These are phyloP conservation scores for Botryotinia calthae DNA, from an alignment of 2,329 filamentous ascomycete species.

Conservation along the genomic window DNA sequence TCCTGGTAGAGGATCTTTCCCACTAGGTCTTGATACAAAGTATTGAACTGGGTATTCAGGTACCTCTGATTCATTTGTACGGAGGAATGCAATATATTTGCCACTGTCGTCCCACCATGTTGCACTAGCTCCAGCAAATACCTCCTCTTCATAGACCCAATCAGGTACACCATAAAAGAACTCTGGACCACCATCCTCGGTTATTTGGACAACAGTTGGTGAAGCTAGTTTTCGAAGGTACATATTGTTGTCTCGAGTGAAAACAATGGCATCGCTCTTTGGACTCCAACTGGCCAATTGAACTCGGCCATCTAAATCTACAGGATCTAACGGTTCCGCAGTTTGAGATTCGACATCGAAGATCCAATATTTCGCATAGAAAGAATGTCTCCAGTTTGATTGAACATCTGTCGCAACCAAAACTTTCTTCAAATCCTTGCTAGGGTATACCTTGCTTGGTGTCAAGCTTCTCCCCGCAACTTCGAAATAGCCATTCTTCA, in stretches of 20 bases:
- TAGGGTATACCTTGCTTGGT: constrained; percentile 69
- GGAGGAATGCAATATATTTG: constrained; percentile 83
- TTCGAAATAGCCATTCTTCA: constrained; percentile 64
- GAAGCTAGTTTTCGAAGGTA: constrained; percentile 67
- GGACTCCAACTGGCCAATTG: constrained; percentile 92
- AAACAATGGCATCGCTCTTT: constrained; percentile 80
- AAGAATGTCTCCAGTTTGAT: constrained; percentile 88
- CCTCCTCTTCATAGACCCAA: constrained; percentile 91
- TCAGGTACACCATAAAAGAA: constrained; percentile 96
- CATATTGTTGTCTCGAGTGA: constrained; percentile 86
- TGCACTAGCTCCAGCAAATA: constrained; percentile 74
- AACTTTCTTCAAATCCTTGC: constrained; percentile 80
- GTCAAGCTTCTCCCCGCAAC: constrained; percentile 54
- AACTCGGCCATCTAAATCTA: constrained; percentile 60
- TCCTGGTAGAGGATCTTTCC: constrained; percentile 62
- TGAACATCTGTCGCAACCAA: constrained; percentile 71
- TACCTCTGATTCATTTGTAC: constrained; percentile 89
- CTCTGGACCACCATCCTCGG: constrained; percentile 79
- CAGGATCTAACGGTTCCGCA: constrained; percentile 73
- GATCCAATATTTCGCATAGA: constrained; percentile 82
- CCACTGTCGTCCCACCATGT: constrained; percentile 96
- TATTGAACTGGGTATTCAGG: constrained; percentile 92
- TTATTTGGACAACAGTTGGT: constrained; percentile 57
- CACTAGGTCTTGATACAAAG: constrained; percentile 83
- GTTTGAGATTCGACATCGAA: constrained; percentile 82